Percentiles rank a stretch among this genome's conserved stretches.
Conservation (phyloP, 2,329 filamentous ascomycete species). For the Hypocrella siamensis region DNA sequence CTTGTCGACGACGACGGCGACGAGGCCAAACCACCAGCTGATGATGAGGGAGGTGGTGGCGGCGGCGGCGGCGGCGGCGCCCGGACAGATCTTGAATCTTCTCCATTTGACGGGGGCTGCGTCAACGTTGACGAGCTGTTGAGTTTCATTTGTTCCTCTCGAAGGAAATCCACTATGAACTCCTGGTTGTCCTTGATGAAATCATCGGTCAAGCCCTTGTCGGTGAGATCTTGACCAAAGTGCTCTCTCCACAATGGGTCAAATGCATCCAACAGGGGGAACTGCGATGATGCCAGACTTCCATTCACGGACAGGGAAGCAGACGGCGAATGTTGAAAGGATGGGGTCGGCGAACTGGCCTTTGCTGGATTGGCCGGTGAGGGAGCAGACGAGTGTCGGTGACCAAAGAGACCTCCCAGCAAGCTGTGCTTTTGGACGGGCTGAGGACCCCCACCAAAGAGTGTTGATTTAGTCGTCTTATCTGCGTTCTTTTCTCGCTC, state of each 20-base stretch:
- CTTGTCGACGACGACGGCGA: conserved; percentile 5
- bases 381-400: conserved; percentile 42
- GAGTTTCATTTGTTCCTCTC: conserved; percentile 34
- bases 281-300: conserved; percentile 33
- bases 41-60: conserved; percentile 10
- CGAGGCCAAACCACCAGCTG: conserved; percentile 4
- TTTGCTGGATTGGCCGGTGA: conserved; percentile 43
- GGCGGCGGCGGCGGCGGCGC: conserved; percentile 18
- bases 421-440: conserved; percentile 26
- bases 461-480: conserved; percentile 67
- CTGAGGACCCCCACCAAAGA: conserved; percentile 44
- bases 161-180: conserved; percentile 50
- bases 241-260: conserved; percentile 50
- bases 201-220: conserved; percentile 49
- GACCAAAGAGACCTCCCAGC: conserved; percentile 46
- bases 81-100: conserved; percentile 13
- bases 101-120: conserved; percentile 15
- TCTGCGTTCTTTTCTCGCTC: conserved; percentile 91
- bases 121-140: conserved; percentile 10
- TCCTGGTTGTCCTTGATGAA: conserved; percentile 54
- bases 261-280: conserved; percentile 45
- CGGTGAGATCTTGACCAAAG: conserved; percentile 46
- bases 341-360: conserved; percentile 18
- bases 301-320: conserved; percentile 32
- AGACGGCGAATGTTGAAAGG: conserved; percentile 19